Conservation (phyloP, 352 stramenopile genomes). For the Phytophthora foliorum region DNA sequence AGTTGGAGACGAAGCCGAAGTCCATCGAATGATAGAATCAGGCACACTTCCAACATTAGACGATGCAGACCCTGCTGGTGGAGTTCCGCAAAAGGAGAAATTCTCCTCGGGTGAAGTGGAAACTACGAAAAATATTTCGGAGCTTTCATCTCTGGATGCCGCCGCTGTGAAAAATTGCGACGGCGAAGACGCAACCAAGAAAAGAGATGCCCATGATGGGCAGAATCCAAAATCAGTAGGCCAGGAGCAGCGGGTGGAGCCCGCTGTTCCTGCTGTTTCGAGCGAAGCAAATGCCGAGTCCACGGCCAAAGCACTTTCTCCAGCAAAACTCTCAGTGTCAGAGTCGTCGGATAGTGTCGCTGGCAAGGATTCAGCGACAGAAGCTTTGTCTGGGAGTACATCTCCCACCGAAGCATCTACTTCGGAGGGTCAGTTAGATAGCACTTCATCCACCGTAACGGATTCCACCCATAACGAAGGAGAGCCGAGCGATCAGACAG, state of each 20-base stretch:
- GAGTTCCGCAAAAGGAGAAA: not conserved
- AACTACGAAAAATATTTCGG: slow-evolving; percentile 1
- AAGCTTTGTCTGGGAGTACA: slow-evolving; percentile 5
- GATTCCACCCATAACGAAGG: slow-evolving; percentile 6
- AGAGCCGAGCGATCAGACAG: not conserved
- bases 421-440: slow-evolving; percentile 5
- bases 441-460: not conserved
- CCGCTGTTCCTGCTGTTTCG: not conserved
- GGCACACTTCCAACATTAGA: slow-evolving; percentile 38
- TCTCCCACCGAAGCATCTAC: slow-evolving; percentile 6
- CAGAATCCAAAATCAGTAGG: not conserved
- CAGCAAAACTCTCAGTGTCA: not conserved
- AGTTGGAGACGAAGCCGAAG: slow-evolving; percentile 35
- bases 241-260: not conserved
- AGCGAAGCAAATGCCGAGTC: slow-evolving; percentile 7
- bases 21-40: slow-evolving; percentile 48
- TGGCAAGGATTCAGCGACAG: not conserved
- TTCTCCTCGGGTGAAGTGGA: not conserved
- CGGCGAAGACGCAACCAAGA: slow-evolving; percentile 16
- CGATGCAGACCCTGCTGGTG: not conserved
- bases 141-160: not conserved
- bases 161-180: not conserved
- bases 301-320: not conserved
- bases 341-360: not conserved
- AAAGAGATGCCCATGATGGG: not conserved